Conservation (phyloP, 164 flowering plant species). For the Chloranthus sessilifolius region DNA sequence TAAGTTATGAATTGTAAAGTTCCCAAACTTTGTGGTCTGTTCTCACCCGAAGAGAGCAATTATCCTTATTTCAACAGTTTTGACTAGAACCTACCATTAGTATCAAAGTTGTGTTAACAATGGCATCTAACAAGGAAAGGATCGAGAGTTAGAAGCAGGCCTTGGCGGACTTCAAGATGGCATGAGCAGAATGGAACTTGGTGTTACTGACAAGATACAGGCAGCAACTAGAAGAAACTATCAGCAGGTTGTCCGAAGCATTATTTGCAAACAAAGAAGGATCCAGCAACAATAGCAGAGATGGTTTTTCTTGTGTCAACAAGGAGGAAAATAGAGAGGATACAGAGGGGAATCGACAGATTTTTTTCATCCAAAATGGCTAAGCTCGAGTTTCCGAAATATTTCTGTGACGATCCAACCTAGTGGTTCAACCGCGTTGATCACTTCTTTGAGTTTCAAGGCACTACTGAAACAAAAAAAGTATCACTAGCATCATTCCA, state of each 20-base stretch:
- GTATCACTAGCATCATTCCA: constrained; percentile 1
- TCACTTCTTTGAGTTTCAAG: too few relatives aligned
- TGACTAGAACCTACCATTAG: not conserved
- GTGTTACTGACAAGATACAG: not conserved
- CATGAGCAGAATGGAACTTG: not conserved
- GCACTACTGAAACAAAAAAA: not conserved
- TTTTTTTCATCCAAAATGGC: too few relatives aligned
- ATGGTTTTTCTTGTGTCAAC: too few relatives aligned
- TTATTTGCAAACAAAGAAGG: not conserved
- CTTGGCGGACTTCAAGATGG: not conserved
- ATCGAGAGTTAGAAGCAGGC: not conserved
- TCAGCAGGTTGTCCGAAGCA: not conserved
- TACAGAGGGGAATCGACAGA: not conserved
- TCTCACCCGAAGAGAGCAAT: too few relatives aligned
- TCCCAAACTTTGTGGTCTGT: too few relatives aligned
- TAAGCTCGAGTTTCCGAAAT: too few relatives aligned
- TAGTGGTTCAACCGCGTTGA: too few relatives aligned
- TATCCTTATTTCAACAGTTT: too few relatives aligned
- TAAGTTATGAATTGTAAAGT: not conserved
- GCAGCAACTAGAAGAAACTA: too few relatives aligned
- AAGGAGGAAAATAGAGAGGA: not conserved
- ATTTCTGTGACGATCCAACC: too few relatives aligned
- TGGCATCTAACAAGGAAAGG: not conserved
- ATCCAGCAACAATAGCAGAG: not conserved
- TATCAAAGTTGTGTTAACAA: not conserved